These are phyloP conservation scores for Oemleria cerasiformis DNA, from an alignment of 306 rosid genomes.

Conservation along the genomic window DNA sequence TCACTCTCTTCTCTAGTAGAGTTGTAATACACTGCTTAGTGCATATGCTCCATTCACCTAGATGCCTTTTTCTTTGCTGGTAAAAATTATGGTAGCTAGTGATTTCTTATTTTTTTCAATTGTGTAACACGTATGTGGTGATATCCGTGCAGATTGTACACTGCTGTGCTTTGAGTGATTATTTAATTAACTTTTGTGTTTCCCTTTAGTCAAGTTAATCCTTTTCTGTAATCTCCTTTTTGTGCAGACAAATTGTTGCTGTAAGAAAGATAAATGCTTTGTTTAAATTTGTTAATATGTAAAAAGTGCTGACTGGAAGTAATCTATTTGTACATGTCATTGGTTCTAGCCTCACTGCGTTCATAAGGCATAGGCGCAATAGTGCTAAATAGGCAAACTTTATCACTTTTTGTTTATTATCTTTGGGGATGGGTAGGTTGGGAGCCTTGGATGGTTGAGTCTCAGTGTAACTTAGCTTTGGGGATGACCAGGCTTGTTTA, in stretches of 20 bases:
- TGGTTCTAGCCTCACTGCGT: not conserved
- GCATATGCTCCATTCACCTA: not conserved
- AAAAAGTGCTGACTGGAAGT: not conserved
- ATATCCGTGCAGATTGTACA: not conserved
- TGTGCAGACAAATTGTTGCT: not conserved
- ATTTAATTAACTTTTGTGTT: not conserved
- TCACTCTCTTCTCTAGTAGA: constrained; percentile 1
- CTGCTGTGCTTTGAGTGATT: not conserved
- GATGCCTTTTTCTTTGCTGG: not conserved
- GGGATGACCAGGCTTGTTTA: not conserved
- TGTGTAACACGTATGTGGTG: not conserved
- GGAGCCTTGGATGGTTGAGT: not conserved
- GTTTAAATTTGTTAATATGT: not conserved
- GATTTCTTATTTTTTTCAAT: not conserved
- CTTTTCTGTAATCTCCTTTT: not conserved
- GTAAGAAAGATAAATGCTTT: not conserved
- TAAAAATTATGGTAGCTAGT: not conserved
- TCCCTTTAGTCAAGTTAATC: not conserved
- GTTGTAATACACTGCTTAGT: not conserved
- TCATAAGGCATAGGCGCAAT: not conserved
- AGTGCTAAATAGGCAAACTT: not conserved
- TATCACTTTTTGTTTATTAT: not conserved
- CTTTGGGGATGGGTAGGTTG: not conserved
- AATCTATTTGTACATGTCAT: not conserved
- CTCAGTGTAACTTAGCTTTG: not conserved